Conservation (phyloP, 2,329 filamentous ascomycete species). For the Fusarium siculi region DNA sequence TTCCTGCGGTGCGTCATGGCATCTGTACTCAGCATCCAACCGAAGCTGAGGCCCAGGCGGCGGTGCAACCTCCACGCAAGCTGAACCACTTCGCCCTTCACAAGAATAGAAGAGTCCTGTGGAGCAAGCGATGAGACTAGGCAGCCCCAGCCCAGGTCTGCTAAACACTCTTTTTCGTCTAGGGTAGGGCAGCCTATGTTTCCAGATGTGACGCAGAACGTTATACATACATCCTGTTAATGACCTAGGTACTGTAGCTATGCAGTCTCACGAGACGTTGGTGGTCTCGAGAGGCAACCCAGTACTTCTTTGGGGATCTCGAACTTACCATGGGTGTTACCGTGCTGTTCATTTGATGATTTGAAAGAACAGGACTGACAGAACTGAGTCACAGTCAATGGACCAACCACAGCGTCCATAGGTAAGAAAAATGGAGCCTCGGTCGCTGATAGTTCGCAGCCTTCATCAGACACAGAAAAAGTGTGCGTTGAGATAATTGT, state of each 20-base stretch:
- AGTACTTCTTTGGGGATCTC: no score
- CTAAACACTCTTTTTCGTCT: not conserved
- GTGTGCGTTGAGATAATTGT: not conserved
- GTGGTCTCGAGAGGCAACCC: not conserved
- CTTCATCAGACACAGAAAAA: not conserved
- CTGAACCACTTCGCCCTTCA: constrained; percentile 7
- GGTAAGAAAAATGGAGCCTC: not conserved
- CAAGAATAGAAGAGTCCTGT: not conserved
- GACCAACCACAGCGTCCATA: not conserved
- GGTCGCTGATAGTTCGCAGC: not conserved
- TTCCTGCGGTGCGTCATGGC: constrained; percentile 11
- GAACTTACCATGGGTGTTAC: not conserved
- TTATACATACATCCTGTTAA: not conserved
- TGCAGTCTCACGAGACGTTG: no score
- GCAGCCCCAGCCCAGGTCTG: not conserved
- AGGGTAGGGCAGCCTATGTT: not conserved
- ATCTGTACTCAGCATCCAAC: constrained; percentile 20
- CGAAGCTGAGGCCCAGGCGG: constrained; percentile 9
- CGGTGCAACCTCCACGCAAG: constrained; percentile 18
- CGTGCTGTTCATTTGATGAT: not conserved
- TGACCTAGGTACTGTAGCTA: not conserved
- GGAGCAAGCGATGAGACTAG: not conserved
- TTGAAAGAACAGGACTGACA: not conserved
- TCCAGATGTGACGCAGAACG: not conserved
- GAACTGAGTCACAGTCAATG: constrained; percentile 9